A percentile compares a stretch with the other conserved stretches of the same genome.
phyloP scores from a whole-genome alignment of 2,329 filamentous ascomycete genomes.

The Biscogniauxia sp. region DNA sequence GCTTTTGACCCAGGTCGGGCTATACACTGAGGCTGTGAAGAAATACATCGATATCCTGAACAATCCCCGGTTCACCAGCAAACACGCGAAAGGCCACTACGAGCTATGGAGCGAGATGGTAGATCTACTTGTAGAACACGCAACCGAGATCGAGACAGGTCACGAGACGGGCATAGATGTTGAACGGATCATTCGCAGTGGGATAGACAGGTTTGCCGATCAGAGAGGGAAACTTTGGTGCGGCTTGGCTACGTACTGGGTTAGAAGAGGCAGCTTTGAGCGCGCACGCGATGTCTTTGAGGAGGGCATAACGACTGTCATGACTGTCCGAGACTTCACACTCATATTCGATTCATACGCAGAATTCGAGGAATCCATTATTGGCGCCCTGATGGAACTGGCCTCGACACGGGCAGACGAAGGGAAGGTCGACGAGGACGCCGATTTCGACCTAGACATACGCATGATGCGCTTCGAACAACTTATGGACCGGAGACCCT shows the following conservation, averaged over 20 bases:
- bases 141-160: slow-evolving; percentile 77
- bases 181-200: slow-evolving; percentile 88
- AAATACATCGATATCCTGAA: slow-evolving; percentile 91
- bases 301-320: slow-evolving; percentile 94
- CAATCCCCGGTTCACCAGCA: slow-evolving; percentile 86
- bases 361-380: slow-evolving; percentile 96
- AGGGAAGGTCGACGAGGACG: slow-evolving; percentile 72
- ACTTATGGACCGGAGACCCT: slow-evolving; percentile 93
- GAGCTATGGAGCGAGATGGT: slow-evolving; percentile 98
- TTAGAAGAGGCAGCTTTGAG: slow-evolving; percentile 88
- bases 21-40: slow-evolving; percentile 88
- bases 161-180: slow-evolving; percentile 84
- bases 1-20: slow-evolving; percentile 73
- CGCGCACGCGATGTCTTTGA: slow-evolving; percentile 90
- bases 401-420: slow-evolving; percentile 78
- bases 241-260: slow-evolving; percentile 94
- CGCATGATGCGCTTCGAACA: slow-evolving; percentile 98
- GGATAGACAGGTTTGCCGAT: slow-evolving; percentile 85
- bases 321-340: slow-evolving; percentile 97
- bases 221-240: slow-evolving; percentile 95
- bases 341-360: slow-evolving; percentile 94
- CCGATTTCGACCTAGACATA: slow-evolving; percentile 92
- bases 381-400: slow-evolving; percentile 85
- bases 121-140: slow-evolving; percentile 87
- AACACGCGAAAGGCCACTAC: slow-evolving; percentile 90